Base-by-base conservation (phyloP, 305 asterid species). In the Nicotiana rustica region DNA sequence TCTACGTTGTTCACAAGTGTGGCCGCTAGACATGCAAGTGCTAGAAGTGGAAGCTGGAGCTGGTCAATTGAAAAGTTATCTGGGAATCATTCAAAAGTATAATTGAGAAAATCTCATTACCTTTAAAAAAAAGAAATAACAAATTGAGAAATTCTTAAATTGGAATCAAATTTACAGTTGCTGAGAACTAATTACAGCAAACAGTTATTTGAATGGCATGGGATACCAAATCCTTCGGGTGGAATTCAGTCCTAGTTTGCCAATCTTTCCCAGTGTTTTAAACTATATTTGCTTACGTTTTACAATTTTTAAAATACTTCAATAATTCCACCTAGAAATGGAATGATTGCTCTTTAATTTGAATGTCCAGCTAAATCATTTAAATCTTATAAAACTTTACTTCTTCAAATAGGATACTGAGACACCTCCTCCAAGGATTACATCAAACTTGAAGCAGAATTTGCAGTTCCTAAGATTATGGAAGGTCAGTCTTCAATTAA, bases 401-500 rank as follows among this genome's bases (percentile, higher is more conserved):
- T 85, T 67, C 69, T 84, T 78, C 79, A 62, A 13, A 38, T 88
- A 96, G 99, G 95, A 90, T 67, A 82, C 94, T 10, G 93, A 93
- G 82, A 90, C 86, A 38, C 85, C 90, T 47, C 92, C 98, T 88
- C 97, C 96, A 55, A 91, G 99, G 87, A 96, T 96, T 80, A 94
- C 95, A 31, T 86, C 98, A 77, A 93, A 94, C 82, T 89, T 96
- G 89, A 94, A 94, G 94, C 98, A 93, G 89, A 96, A 90, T 89
- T 88, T 96, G 89, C 97, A 90, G 92, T 93, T 92, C 86, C 79
- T 96, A 71, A 93, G 73, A 86, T 81, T 92, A 84, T 93, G 97
- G 95, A 94, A 96, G 97, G 99, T 94, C 49, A 73, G 68, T 56
- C 71, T 81, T 82, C 77, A 21, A 57, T 80, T 62, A 10, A 52